These are phyloP conservation scores for Corylus heterophylla DNA, from an alignment of 306 rosid species.

Conservation along the genomic window DNA sequence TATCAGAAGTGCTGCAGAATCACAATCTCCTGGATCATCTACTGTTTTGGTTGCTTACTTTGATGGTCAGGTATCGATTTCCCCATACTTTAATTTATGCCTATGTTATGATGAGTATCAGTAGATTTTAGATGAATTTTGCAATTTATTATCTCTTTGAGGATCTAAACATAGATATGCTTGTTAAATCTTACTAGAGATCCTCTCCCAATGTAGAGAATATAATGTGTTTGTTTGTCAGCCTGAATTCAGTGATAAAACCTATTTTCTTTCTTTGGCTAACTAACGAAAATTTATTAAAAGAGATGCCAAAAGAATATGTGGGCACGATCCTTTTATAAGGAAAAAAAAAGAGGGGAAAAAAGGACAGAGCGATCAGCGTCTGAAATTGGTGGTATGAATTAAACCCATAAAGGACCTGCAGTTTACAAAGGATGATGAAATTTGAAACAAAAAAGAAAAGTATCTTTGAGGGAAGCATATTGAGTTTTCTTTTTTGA, in stretches of 20 bases:
- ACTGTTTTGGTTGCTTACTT: constrained; percentile 60
- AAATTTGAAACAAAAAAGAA: neutral
- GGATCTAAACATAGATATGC: neutral
- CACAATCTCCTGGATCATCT: constrained; percentile 59
- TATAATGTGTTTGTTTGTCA: neutral
- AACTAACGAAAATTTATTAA: neutral
- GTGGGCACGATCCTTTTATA: neutral
- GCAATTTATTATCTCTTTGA: neutral
- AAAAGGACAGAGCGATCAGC: neutral
- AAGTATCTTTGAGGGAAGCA: neutral
- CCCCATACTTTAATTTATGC: constrained; percentile 16
- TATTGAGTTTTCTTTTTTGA: too few relatives aligned
- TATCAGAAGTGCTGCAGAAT: constrained; percentile 46
- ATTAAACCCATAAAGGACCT: neutral
- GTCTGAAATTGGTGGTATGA: neutral
- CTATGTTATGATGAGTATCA: constrained; percentile 4
- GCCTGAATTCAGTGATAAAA: neutral
- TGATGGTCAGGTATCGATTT: constrained; percentile 69
- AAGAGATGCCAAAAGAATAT: neutral
- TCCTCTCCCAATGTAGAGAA: neutral
- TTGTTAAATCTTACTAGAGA: neutral
- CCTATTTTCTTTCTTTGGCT: neutral
- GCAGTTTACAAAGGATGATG: neutral
- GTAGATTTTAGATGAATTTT: neutral
- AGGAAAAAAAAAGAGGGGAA: neutral